Conservation (phyloP, 129 eudicot species). For the Helianthus annuus region DNA sequence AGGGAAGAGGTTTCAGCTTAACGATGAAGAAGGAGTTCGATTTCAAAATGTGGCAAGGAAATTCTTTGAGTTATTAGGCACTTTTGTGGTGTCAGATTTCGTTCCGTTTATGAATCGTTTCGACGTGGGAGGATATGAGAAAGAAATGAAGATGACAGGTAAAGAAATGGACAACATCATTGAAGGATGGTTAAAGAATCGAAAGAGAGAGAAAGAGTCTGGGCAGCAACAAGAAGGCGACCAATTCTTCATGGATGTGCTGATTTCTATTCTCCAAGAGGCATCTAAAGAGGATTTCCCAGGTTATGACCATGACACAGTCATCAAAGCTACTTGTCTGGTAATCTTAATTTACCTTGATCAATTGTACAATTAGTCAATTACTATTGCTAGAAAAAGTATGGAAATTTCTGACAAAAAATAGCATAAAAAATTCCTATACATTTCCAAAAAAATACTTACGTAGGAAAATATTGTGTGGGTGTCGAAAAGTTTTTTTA, state of each 20-base stretch:
- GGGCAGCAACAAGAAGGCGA: background rate
- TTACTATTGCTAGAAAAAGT: too few relatives aligned
- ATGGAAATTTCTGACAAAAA: too few relatives aligned
- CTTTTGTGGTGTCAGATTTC: background rate
- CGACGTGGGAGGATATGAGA: conserved; percentile 36
- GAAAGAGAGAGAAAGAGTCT: background rate
- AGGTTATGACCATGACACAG: too few relatives aligned
- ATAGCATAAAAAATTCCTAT: too few relatives aligned
- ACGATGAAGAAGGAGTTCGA: conserved; percentile 6
- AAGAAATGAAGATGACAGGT: conserved; percentile 14
- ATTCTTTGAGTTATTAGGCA: conserved; percentile 31
- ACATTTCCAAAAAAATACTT: too few relatives aligned
- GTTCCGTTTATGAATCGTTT: conserved; percentile 35
- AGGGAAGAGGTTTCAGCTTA: background rate
- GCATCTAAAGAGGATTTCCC: too few relatives aligned
- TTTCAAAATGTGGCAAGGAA: background rate
- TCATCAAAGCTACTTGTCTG: too few relatives aligned
- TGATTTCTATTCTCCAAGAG: too few relatives aligned
- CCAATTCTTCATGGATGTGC: background rate
- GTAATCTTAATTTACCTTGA: too few relatives aligned
- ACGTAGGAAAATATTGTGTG: too few relatives aligned
- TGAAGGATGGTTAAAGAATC: conserved; percentile 35
- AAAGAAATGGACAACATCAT: conserved; percentile 27
- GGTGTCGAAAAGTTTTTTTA: too few relatives aligned
- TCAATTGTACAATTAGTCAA: too few relatives aligned